Conservation (phyloP, 2,329 filamentous ascomycete genomes). For the Plenodomus biglobosus region DNA sequence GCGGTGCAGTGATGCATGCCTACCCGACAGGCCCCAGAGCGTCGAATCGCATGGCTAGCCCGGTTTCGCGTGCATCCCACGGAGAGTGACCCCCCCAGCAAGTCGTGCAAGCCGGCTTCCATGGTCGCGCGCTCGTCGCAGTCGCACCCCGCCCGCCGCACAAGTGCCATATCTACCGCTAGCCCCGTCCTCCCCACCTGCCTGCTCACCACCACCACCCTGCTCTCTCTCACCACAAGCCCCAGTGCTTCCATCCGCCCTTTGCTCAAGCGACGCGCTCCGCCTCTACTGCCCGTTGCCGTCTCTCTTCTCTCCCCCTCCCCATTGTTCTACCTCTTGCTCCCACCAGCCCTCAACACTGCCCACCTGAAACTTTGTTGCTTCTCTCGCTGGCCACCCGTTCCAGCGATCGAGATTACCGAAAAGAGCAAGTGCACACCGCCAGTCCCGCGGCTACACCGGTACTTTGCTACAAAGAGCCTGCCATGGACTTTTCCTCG, state of each 20-base stretch:
- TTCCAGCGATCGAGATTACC: conserved; percentile 28
- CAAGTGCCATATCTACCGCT: conserved; percentile 10
- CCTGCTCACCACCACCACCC: background rate
- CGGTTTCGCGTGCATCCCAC: conserved; percentile 28
- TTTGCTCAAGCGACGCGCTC: conserved; percentile 7
- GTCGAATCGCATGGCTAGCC: conserved; percentile 30
- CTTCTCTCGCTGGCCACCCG: conserved; percentile 1
- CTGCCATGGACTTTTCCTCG: conserved; percentile 42
- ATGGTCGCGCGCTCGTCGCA: conserved; percentile 1
- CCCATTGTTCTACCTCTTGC: background rate
- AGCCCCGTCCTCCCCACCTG: conserved; percentile 1
- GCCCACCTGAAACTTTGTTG: background rate
- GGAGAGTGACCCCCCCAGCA: conserved; percentile 9
- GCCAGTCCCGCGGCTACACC: conserved; percentile 44
- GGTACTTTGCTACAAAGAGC: conserved; percentile 46
- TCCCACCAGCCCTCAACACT: background rate
- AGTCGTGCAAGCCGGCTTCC: conserved; percentile 8
- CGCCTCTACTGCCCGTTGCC: conserved; percentile 11
- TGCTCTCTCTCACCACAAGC: background rate
- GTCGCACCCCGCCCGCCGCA: conserved; percentile 13
- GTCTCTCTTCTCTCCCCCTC: conserved; percentile 1
- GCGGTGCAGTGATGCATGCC: conserved; percentile 31
- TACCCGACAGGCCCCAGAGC: conserved; percentile 27
- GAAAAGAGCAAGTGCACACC: conserved; percentile 43
- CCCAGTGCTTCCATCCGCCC: too few relatives aligned